A percentile compares a stretch with the other conserved stretches of the same genome.
Evolutionary conservation across 2,329 filamentous ascomycete genomes (phyloP).

Genomic region (Fusarium cicatricum): DNA sequence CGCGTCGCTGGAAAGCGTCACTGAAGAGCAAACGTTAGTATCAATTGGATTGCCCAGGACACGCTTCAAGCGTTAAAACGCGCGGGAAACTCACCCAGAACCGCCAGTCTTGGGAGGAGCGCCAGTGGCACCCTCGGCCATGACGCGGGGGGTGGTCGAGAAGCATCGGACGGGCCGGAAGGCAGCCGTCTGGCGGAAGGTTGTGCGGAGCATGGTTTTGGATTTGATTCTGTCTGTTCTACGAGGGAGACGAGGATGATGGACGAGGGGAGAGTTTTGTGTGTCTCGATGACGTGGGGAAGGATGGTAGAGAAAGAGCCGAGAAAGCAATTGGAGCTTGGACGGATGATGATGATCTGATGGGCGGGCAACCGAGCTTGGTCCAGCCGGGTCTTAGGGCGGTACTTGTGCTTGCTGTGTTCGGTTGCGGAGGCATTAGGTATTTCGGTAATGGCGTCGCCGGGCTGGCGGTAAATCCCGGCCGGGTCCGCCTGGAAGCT

Average conservation of each 20-base stretch:
- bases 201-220: slow-evolving; percentile 71
- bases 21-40: slow-evolving; percentile 54
- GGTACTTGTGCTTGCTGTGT: slow-evolving; percentile 13
- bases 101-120: slow-evolving; percentile 63
- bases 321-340: slow-evolving; percentile 19
- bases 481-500: slow-evolving; percentile 27
- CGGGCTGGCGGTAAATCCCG: slow-evolving; percentile 38
- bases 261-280: slow-evolving; percentile 19
- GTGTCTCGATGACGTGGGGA: slow-evolving; percentile 41
- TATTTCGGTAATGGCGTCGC: slow-evolving; percentile 26
- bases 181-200: slow-evolving; percentile 63
- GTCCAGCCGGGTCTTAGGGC: slow-evolving; percentile 16
- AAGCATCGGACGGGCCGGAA: slow-evolving; percentile 67
- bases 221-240: slow-evolving; percentile 12
- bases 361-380: slow-evolving; percentile 16
- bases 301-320: slow-evolving; percentile 25
- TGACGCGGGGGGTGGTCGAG: slow-evolving; percentile 68
- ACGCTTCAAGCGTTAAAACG: slow-evolving; percentile 16
- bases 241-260: slow-evolving; percentile 17
- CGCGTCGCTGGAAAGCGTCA: slow-evolving; percentile 92
- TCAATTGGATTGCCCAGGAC: neutral
- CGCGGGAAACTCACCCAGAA: slow-evolving; percentile 56
- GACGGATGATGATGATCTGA: slow-evolving; percentile 38
- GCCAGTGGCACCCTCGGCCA: slow-evolving; percentile 76
- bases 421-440: neutral